Evolutionary conservation across 495 filamentous ascomycete genomes (phyloP), one percentile per base, ranked within the genome.

Genomic region (Chaetomium tenue): DNA sequence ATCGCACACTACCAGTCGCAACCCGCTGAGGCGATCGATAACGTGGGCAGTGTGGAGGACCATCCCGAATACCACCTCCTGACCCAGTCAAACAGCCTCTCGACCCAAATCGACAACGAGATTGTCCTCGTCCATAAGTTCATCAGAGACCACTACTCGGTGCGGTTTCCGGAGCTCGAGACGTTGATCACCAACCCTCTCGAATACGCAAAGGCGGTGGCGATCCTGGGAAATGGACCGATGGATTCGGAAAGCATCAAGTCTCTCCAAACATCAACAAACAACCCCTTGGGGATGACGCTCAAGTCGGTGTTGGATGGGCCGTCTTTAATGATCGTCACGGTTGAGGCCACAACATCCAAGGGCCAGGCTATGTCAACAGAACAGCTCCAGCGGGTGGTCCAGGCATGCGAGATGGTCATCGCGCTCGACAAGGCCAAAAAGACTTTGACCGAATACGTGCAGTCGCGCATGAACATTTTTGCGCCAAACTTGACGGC

Each of bases 401-500:
- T 89, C 33, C 83, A 85, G 59, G 93, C 92, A 11, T 97, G 93
- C 76, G 84, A 92, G 65, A 93, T 91, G 85, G 90, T 91, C 46
- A 80, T 97, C 46, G 85, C 86, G 61, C 87, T 98, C 18, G 93
- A 98, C 69, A 86, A 84, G 53, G 93, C 93, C 53, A 96, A 96
- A 74, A 88, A 84, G 61, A 89, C 86, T 39, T 85, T 98, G 54
- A 97, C 92, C 4, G 88, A 94, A 68, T 98, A 93, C 70, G 93
- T 97, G n/a, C 88, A 96, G 78, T 97, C 93, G 40, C 91, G 94
- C 64, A 97, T 98, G 91, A 93, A 86, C 68, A 83, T 96, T 53
- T 97, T 97, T 70, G 94, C 95, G 13, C 94, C 94, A 11, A 98
- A 98, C 68, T 79, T 97, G 42, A 95, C 95, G n/a, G 87, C 87